Conservation (phyloP, 2,329 filamentous ascomycete species). For the Shiraia bambusicola region DNA sequence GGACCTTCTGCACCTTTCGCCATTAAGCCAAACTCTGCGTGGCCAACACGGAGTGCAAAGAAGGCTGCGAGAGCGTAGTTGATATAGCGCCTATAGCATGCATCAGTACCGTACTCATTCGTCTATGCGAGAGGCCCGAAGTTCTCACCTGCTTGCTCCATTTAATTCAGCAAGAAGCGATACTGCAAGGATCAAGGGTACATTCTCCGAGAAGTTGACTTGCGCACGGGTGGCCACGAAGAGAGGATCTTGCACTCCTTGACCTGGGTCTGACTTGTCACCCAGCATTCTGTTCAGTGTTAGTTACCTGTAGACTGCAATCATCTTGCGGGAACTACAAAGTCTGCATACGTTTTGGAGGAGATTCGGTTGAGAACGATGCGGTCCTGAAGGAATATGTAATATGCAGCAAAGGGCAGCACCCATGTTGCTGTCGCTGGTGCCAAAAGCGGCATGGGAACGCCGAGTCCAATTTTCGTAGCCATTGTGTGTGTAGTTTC, state of each 20-base stretch:
- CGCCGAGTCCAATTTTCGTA: constrained; percentile 36
- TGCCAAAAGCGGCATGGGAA: constrained; percentile 34
- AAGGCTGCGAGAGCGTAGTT: constrained; percentile 44
- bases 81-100: constrained; percentile 15
- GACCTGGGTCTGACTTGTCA: constrained; percentile 17
- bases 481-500: constrained; percentile 20
- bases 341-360: constrained; percentile 29
- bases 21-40: constrained; percentile 45
- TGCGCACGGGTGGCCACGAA: constrained; percentile 43
- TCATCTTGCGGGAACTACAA: too few species aligned
- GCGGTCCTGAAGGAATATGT: constrained; percentile 45
- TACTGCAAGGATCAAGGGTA: constrained; percentile 44
- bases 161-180: constrained; percentile 49
- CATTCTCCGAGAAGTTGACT: constrained; percentile 49
- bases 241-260: constrained; percentile 32
- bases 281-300: constrained; percentile 26
- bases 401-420: constrained; percentile 47
- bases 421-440: constrained; percentile 45
- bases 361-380: constrained; percentile 40
- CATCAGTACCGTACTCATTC: neutral
- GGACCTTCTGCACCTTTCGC: constrained; percentile 19
- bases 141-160: constrained; percentile 41
- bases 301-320: constrained; percentile 2
- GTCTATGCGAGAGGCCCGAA: neutral
- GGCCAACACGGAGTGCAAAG: constrained; percentile 43